Conservation (phyloP, 495 filamentous ascomycete genomes). For the Penicillium arizonense region DNA sequence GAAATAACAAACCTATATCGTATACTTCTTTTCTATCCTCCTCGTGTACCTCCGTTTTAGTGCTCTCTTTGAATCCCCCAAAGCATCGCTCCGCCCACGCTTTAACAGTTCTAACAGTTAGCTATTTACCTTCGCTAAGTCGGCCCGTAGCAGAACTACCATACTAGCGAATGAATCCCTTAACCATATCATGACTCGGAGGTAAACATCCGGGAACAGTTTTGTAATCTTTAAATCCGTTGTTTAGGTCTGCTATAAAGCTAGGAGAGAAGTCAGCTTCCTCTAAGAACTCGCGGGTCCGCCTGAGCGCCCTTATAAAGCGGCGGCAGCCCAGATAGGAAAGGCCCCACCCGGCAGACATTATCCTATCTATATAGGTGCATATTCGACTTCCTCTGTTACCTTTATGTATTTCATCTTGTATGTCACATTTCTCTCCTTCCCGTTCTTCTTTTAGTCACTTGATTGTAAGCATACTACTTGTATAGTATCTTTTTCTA, state of each 20-base stretch:
- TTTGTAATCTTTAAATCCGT: not conserved
- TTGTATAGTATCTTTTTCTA: too few relatives aligned
- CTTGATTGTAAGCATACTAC: too few relatives aligned
- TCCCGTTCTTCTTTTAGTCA: too few relatives aligned
- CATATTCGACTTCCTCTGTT: too few relatives aligned
- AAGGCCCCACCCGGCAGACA: too few relatives aligned
- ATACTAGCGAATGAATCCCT: not conserved
- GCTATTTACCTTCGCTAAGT: not conserved
- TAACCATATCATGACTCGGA: not conserved
- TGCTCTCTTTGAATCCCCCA: not conserved
- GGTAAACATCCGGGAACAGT: not conserved
- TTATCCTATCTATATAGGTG: too few relatives aligned
- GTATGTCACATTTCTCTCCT: too few relatives aligned
- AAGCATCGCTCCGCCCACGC: not conserved
- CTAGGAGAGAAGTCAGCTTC: too few relatives aligned
- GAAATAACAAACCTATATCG: not conserved
- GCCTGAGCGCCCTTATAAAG: too few relatives aligned
- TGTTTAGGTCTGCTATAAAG: not conserved
- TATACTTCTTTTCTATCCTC: slow-evolving; percentile 3
- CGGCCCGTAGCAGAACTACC: not conserved
- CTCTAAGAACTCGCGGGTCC: too few relatives aligned
- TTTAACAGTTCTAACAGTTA: not conserved
- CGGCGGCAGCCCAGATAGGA: too few relatives aligned
- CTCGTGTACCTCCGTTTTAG: not conserved
- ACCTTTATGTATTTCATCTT: too few relatives aligned